phyloP scores from a whole-genome alignment of 805 yeast species.

The Candida peoriensis region DNA sequence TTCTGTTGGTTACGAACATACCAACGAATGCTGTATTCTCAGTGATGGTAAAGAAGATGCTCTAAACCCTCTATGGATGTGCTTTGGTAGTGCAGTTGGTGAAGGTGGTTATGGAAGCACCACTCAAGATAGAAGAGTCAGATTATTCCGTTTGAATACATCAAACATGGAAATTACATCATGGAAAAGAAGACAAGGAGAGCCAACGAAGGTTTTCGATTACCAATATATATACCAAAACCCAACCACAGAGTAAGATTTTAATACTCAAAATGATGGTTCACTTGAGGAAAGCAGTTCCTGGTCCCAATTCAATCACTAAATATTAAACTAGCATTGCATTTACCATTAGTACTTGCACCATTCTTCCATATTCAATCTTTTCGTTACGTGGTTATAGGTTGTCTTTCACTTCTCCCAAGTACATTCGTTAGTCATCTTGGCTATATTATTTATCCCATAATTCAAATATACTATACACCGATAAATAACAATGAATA shows the following conservation, averaged over 20 bases:
- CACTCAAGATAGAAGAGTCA: slow-evolving; percentile 41
- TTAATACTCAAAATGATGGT: no score
- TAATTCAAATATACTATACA: no score
- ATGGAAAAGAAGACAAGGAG: slow-evolving; percentile 53
- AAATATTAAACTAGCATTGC: background rate
- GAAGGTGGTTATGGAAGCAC: slow-evolving; percentile 60
- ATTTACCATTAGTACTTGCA: background rate
- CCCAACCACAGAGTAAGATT: no score
- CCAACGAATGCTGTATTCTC: slow-evolving; percentile 59
- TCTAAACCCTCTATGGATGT: slow-evolving; percentile 44
- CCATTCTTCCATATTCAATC: background rate
- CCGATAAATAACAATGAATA: no score
- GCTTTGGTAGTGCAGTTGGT: slow-evolving; percentile 65
- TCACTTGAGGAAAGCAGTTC: background rate
- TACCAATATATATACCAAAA: slow-evolving; percentile 31
- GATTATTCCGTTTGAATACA: slow-evolving; percentile 48
- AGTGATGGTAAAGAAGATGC: slow-evolving; percentile 12
- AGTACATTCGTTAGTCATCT: no score
- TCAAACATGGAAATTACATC: slow-evolving; percentile 38
- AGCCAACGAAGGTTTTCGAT: slow-evolving; percentile 40
- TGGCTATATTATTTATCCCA: no score
- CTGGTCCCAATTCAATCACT: background rate
- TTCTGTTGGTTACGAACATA: slow-evolving; percentile 67
- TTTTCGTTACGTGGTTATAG: no score
- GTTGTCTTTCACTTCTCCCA: no score